phyloP scores from a whole-genome alignment of 1,284 basidiomycete species.

The Earliella scabrosa region DNA sequence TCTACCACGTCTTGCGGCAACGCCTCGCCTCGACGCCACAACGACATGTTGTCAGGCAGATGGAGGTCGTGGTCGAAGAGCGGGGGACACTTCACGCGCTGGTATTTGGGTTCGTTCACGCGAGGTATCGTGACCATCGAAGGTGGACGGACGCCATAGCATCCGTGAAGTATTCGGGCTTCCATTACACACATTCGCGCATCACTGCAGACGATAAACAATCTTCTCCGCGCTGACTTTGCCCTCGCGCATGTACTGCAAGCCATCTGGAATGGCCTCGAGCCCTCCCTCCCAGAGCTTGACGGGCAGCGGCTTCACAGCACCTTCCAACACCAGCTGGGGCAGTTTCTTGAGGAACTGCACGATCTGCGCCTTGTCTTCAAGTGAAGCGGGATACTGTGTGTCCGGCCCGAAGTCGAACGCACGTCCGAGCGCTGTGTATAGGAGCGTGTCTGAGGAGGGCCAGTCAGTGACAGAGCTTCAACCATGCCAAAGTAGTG shows the following conservation, averaged over 20 bases:
- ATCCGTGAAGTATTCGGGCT: too few relatives aligned
- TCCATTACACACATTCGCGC: too few relatives aligned
- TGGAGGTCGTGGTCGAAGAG: too few relatives aligned
- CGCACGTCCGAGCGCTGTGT: slow-evolving; percentile 27
- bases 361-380: slow-evolving; percentile 28
- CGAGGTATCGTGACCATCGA: too few relatives aligned
- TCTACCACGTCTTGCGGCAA: too few relatives aligned
- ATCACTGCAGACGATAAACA: slow-evolving; percentile 23
- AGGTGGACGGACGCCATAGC: too few relatives aligned
- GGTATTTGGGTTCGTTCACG: too few relatives aligned
- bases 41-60: too few relatives aligned
- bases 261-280: slow-evolving; percentile 22
- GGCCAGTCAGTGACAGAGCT: too few relatives aligned
- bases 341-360: slow-evolving; percentile 30
- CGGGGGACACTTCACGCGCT: too few relatives aligned
- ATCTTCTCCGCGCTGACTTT: slow-evolving; percentile 33
- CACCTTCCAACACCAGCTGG: slow-evolving; percentile 20
- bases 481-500: too few relatives aligned
- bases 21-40: too few relatives aligned
- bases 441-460: slow-evolving; percentile 27
- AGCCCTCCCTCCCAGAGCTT: slow-evolving; percentile 30
- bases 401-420: slow-evolving; percentile 15
- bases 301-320: slow-evolving; percentile 27
- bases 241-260: slow-evolving; percentile 31
- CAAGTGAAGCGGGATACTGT: slow-evolving; percentile 11